A percentile compares a stretch with the other conserved stretches of the same genome.
These are phyloP conservation scores for Microbotryomycetes sp. DNA, from an alignment of 1,284 basidiomycete genomes.

Conservation along the genomic window DNA sequence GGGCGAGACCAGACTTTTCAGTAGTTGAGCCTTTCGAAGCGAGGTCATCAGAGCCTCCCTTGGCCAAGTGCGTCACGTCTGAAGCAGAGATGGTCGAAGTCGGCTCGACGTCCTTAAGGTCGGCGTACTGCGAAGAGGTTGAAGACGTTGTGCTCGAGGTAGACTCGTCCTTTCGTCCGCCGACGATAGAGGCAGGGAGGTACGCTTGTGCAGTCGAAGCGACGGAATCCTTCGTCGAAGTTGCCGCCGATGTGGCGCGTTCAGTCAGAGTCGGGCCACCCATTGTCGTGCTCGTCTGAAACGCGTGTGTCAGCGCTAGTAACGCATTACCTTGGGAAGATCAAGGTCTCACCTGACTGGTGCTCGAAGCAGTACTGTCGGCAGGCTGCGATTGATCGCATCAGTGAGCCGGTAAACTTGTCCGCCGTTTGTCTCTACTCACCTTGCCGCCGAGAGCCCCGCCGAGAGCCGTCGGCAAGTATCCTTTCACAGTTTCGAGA, in stretches of 20 bases:
- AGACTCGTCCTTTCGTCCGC: neutral
- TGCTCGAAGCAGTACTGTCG: neutral
- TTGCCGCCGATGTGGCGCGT: neutral
- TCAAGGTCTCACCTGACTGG: no score
- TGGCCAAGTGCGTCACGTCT: neutral
- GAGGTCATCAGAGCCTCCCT: neutral
- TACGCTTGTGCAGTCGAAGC: neutral
- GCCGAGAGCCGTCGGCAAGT: neutral
- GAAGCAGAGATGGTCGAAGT: neutral
- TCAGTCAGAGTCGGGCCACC: neutral
- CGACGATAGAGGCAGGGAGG: neutral
- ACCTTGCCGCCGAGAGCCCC: neutral
- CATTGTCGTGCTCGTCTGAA: neutral
- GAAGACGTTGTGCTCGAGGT: neutral
- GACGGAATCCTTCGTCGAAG: neutral
- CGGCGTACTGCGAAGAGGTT: neutral
- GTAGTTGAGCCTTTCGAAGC: neutral
- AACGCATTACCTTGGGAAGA: no score
- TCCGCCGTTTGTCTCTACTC: neutral
- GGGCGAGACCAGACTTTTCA: neutral
- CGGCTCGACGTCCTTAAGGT: neutral
- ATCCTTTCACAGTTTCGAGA: neutral
- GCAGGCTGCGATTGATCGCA: neutral
- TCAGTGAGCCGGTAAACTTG: neutral
- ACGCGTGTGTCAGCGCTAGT: no score